Percentiles rank a stretch among this genome's conserved stretches.
These are phyloP conservation scores for Ramularia endophylla DNA, from an alignment of 2,329 filamentous ascomycete species.

Conservation along the genomic window DNA sequence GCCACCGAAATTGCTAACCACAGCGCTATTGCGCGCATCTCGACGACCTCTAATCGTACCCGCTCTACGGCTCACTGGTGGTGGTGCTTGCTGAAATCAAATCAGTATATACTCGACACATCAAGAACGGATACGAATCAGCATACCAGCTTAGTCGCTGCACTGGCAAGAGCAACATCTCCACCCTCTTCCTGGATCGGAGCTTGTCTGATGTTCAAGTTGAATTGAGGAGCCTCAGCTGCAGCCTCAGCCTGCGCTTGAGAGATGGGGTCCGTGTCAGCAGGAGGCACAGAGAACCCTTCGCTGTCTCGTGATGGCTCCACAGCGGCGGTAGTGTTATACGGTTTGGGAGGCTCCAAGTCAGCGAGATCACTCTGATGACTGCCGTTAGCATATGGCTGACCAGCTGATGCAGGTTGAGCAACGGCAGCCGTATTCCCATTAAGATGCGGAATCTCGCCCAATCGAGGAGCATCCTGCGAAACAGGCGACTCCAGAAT, in stretches of 20 bases:
- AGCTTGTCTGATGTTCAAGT: conserved; percentile 71
- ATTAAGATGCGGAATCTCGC: conserved; percentile 18
- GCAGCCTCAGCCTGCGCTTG: conserved; percentile 63
- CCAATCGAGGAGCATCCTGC: conserved; percentile 12
- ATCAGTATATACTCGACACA: background rate
- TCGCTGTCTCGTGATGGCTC: conserved; percentile 60
- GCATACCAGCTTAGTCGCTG: conserved; percentile 63
- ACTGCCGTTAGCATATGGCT: conserved; percentile 28
- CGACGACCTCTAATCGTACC: conserved; percentile 81
- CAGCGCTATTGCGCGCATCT: conserved; percentile 87
- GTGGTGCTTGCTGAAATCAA: conserved; percentile 45
- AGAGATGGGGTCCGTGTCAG: conserved; percentile 55
- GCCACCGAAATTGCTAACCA: conserved; percentile 33
- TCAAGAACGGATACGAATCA: no score
- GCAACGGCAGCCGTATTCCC: conserved; percentile 12
- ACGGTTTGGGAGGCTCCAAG: conserved; percentile 26
- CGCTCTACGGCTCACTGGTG: conserved; percentile 43
- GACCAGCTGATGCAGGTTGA: conserved; percentile 9
- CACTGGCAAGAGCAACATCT: conserved; percentile 66
- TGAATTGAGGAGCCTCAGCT: conserved; percentile 60
- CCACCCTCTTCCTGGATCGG: conserved; percentile 69
- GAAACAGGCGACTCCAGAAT: conserved; percentile 21
- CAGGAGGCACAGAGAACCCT: conserved; percentile 67
- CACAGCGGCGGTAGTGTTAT: conserved; percentile 15
- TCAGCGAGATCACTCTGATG: conserved; percentile 31